Conservation (phyloP, 352 stramenopile genomes). For the Pythium pyrilobum region DNA sequence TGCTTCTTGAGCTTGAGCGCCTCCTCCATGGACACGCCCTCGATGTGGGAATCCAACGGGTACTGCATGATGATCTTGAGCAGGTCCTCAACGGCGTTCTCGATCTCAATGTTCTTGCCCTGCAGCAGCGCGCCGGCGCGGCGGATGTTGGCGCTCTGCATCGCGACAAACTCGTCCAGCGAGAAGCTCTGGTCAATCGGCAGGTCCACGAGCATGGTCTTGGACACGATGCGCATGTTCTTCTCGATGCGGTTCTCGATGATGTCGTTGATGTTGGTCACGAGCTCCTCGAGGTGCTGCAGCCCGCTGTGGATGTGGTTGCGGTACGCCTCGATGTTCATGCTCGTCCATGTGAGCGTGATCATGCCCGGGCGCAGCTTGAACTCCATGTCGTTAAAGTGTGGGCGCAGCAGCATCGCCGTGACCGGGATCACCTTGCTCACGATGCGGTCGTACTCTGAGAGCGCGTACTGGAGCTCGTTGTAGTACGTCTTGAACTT, state of each 20-base stretch:
- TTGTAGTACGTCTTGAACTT: conserved; percentile 99
- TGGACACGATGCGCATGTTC: conserved; percentile 97
- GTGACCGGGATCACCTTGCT: conserved; percentile 97
- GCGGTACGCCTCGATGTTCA: conserved; percentile 99
- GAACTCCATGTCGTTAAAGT: conserved; percentile 99
- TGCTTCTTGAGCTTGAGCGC: conserved; percentile 96
- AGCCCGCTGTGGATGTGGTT: conserved; percentile 91
- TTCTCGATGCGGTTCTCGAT: conserved; percentile 99
- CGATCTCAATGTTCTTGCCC: conserved; percentile 98
- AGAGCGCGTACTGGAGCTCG: conserved; percentile 95
- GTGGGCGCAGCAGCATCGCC: conserved; percentile 91
- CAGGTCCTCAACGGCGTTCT: conserved; percentile 97
- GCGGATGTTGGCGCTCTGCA: conserved; percentile 95
- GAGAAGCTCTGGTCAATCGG: conserved; percentile 96
- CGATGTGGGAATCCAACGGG: conserved; percentile 94
- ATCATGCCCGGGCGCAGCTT: conserved; percentile 98
- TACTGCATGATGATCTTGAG: conserved; percentile 96
- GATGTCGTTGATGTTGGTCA: conserved; percentile 99
- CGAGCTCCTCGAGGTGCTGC: conserved; percentile 95
- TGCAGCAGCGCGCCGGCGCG: conserved; percentile 90
- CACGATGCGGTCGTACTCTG: conserved; percentile 97
- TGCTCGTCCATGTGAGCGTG: conserved; percentile 98
- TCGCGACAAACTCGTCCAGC: conserved; percentile 97
- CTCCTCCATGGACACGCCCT: conserved; percentile 91
- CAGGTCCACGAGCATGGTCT: conserved; percentile 96